Evolutionary conservation across 768 basidiomycete species (phyloP), one percentile per base, ranked within the genome.

Genomic region (Suillus cothurnatus): DNA sequence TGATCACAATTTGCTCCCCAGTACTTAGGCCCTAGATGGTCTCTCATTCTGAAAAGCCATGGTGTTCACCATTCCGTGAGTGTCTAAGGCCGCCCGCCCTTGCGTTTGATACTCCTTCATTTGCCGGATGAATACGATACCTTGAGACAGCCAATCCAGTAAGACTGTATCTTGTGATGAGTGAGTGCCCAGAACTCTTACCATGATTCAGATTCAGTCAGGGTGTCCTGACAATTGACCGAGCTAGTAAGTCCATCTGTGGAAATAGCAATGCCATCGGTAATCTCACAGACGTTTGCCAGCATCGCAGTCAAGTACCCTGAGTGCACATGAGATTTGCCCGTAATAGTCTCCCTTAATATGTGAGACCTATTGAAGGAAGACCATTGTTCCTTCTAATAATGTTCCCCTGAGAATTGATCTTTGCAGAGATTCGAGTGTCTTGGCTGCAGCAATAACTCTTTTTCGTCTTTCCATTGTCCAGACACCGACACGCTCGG

Each of bases 151-250:
- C 7, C 53, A 3, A 55, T 55, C 21, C 31, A 32, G 19, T 12
- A 21, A 55, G 53, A 32, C 53, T 12, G 1, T 31, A 26, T 41
- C 58, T 39, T 41, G 19, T 31, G 11, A 28, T 41, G 38, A 23
- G n/a, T 28, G 38, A 59, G 28, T 41, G n/a, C 38, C 58, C 15
- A 39, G 38, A 58, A 58, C 26, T 58, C 38, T 59, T 59, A 39
- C 26, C 38, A 21, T 31, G 19, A 53, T 39, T 59, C 26, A 19
- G 38, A 28, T 39, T 9, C 4, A 26, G 23, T 39, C 15, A 55
- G 31, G 53, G 19, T 28, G 3, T 31, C 4, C 53, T 32, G 19
- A 7, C 19, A 55, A 21, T 21, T 32, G 9, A 39, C 36, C 17
- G 15, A 39, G 11, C 14, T 11, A 36, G 17, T 39, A 23, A 26